phyloP scores from a whole-genome alignment of 2,329 filamentous ascomycete genomes.

The Cladosporium cucumerinum region DNA sequence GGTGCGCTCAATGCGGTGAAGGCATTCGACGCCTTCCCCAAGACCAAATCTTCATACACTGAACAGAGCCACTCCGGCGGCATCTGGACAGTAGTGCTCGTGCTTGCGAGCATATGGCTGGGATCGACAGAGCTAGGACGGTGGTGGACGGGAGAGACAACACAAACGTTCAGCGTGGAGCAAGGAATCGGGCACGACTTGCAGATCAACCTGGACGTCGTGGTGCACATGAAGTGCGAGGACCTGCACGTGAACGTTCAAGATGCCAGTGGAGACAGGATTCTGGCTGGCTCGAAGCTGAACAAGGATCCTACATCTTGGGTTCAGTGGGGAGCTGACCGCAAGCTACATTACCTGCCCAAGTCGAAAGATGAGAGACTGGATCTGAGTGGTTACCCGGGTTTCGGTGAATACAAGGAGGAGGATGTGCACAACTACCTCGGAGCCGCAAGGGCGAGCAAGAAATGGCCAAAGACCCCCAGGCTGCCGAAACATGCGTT shows the following conservation, averaged over 20 bases:
- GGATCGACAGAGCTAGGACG: conserved; percentile 71
- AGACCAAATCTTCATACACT: conserved; percentile 92
- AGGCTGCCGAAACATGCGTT: conserved; percentile 48
- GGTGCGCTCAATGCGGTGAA: conserved; percentile 59
- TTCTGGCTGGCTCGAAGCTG: conserved; percentile 74
- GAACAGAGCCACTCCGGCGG: conserved; percentile 80
- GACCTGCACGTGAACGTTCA: conserved; percentile 96
- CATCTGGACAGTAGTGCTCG: conserved; percentile 86
- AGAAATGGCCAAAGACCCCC: conserved; percentile 71
- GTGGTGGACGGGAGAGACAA: conserved; percentile 82
- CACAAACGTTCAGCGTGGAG: conserved; percentile 89
- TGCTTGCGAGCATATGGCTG: conserved; percentile 70
- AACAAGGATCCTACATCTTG: conserved; percentile 75
- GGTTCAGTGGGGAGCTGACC: conserved; percentile 73
- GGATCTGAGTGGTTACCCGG: conserved; percentile 37
- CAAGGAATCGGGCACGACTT: conserved; percentile 82
- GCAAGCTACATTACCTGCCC: conserved; percentile 54
- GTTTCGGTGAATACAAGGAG: conserved; percentile 57
- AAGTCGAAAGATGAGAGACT: conserved; percentile 58
- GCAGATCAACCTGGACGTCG: conserved; percentile 94
- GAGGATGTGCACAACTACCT: conserved; percentile 92
- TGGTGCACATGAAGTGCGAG: conserved; percentile 80
- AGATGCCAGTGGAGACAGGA: conserved; percentile 88
- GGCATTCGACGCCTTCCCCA: conserved; percentile 97
- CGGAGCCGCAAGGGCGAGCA: conserved; percentile 63